Evolutionary conservation across 2,329 filamentous ascomycete species (phyloP).

Genomic region (Capronia coronata): DNA sequence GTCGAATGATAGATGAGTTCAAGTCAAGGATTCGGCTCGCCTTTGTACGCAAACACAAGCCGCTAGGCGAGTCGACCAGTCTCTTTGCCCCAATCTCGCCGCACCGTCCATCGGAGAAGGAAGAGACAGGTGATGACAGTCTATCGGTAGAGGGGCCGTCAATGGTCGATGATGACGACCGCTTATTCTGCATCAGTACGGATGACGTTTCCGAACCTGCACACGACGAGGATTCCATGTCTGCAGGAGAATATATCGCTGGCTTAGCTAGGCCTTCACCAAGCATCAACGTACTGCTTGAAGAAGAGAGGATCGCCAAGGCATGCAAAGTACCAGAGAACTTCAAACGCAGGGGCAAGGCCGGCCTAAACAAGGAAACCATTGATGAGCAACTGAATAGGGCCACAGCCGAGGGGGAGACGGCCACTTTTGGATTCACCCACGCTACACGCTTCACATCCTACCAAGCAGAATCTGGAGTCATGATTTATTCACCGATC

Average conservation of each 20-base stretch:
- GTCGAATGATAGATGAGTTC: not conserved
- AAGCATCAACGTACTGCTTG: not conserved
- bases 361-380: no score
- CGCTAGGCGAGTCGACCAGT: not conserved
- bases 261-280: not conserved
- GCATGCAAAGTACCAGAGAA: not conserved
- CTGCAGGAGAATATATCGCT: not conserved
- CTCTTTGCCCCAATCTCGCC: not conserved
- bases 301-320: conserved; percentile 2
- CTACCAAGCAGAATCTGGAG: not conserved
- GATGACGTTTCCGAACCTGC: not conserved
- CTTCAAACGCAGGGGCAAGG: not conserved
- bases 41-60: not conserved
- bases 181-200: not conserved
- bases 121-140: not conserved
- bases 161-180: not conserved
- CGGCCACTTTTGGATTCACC: not conserved
- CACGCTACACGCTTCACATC: not conserved
- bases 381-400: no score
- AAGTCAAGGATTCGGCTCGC: not conserved
- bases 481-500: not conserved
- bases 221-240: not conserved
- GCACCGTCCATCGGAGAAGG: not conserved
- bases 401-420: no score
- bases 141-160: not conserved